phyloP scores from a whole-genome alignment of 495 filamentous ascomycete genomes.

The Penicilliopsis zonata region DNA sequence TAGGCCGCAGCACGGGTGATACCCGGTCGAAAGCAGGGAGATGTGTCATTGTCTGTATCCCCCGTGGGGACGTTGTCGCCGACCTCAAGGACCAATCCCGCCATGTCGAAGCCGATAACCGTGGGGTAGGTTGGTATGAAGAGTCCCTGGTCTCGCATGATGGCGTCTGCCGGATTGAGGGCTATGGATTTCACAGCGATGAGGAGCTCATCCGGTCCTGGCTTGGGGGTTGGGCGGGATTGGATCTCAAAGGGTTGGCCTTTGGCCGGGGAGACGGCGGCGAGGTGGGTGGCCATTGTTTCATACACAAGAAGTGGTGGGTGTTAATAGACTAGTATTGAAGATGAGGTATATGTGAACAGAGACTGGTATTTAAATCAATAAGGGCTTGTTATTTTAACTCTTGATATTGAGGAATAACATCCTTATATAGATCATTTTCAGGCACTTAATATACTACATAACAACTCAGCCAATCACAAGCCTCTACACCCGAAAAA shows the following conservation, averaged over 20 bases:
- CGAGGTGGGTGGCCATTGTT: conserved; percentile 28
- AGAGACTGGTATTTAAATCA: no score
- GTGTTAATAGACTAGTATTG: conserved; percentile 3
- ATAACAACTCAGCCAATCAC: conserved; percentile 15
- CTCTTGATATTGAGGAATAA: conserved; percentile 3
- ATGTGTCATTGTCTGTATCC: conserved; percentile 6
- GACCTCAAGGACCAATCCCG: conserved; percentile 27
- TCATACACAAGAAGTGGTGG: not conserved
- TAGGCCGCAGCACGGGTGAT: conserved; percentile 31
- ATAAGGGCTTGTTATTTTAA: not conserved
- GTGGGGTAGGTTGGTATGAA: conserved; percentile 28
- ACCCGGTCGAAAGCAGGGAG: conserved; percentile 17
- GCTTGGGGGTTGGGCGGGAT: conserved; percentile 23
- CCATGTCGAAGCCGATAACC: conserved; percentile 35
- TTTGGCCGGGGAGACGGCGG: conserved; percentile 23
- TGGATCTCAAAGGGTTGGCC: conserved; percentile 21
- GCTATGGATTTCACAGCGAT: conserved; percentile 36
- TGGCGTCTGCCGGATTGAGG: conserved; percentile 34
- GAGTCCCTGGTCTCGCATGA: conserved; percentile 27
- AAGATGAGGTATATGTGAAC: conserved; percentile 4
- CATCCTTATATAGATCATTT: conserved; percentile 3
- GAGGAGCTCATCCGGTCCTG: conserved; percentile 37
- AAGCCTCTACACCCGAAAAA: conserved; percentile 11
- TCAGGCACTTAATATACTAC: not conserved
- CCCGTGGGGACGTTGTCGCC: conserved; percentile 25